Conservation (phyloP, 148 eudicot genomes). For the Selenicereus undatus region DNA sequence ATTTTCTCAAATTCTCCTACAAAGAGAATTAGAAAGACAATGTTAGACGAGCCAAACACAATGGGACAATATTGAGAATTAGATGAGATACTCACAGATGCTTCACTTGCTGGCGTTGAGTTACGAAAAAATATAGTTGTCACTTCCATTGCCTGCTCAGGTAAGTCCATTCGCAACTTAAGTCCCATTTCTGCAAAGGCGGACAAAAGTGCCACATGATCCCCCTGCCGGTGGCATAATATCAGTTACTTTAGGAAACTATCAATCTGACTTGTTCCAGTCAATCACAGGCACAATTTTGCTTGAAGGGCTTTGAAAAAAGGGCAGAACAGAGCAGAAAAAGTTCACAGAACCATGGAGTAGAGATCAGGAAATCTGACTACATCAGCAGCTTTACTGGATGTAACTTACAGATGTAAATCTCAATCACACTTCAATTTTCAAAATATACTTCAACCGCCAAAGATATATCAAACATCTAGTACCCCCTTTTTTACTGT, state of each 20-base stretch:
- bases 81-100: slow-evolving; percentile 46
- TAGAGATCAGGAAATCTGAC: not conserved
- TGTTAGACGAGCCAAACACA: not conserved
- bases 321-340: not conserved
- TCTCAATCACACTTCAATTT: no score
- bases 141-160: slow-evolving; percentile 97
- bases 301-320: not conserved
- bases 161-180: slow-evolving; percentile 83
- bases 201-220: slow-evolving; percentile 95
- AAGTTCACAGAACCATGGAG: not conserved
- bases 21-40: slow-evolving; percentile 20
- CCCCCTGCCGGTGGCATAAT: slow-evolving; percentile 60
- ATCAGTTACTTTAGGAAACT: not conserved
- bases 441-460: no score
- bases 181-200: slow-evolving; percentile 97
- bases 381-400: not conserved
- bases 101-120: slow-evolving; percentile 80
- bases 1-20: slow-evolving; percentile 63
- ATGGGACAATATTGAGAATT: slow-evolving; percentile 2
- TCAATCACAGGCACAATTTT: not conserved
- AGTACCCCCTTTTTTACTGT: no score
- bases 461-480: no score
- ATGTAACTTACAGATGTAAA: not conserved
- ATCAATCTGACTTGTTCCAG: not conserved
- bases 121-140: slow-evolving; percentile 79